Conservation (phyloP, 2,329 filamentous ascomycete species). For the Emydomyces testavorans region DNA sequence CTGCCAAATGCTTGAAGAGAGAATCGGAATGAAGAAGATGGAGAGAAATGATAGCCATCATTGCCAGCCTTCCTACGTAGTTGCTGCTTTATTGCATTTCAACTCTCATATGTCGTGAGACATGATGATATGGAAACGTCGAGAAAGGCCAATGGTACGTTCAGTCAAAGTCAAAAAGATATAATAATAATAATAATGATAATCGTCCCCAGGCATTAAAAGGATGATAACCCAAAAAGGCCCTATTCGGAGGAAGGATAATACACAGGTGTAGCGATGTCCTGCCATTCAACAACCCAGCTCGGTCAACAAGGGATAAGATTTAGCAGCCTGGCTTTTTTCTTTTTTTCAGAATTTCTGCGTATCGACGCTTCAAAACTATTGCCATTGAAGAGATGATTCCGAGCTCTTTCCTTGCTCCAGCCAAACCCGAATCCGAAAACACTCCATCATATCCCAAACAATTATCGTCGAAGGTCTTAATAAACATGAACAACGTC, state of each 20-base stretch:
- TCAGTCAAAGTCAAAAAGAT: neutral
- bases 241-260: slow-evolving; percentile 2
- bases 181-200: neutral
- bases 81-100: neutral
- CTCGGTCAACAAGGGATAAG: slow-evolving; percentile 11
- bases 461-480: slow-evolving; percentile 4
- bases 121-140: neutral
- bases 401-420: neutral
- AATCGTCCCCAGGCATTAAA: neutral
- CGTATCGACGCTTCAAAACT: neutral
- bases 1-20: no score
- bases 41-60: neutral
- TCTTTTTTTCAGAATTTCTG: neutral
- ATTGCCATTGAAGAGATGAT: neutral
- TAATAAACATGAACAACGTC: slow-evolving; percentile 10
- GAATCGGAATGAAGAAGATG: neutral
- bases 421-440: slow-evolving; percentile 6
- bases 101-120: neutral
- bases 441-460: neutral
- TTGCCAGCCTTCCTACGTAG: neutral
- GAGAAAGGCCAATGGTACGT: neutral
- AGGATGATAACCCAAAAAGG: neutral
- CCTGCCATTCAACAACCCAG: slow-evolving; percentile 9
- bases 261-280: neutral
- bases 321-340: neutral